phyloP scores from a whole-genome alignment of 768 basidiomycete genomes.

The Mycena vulgaris region DNA sequence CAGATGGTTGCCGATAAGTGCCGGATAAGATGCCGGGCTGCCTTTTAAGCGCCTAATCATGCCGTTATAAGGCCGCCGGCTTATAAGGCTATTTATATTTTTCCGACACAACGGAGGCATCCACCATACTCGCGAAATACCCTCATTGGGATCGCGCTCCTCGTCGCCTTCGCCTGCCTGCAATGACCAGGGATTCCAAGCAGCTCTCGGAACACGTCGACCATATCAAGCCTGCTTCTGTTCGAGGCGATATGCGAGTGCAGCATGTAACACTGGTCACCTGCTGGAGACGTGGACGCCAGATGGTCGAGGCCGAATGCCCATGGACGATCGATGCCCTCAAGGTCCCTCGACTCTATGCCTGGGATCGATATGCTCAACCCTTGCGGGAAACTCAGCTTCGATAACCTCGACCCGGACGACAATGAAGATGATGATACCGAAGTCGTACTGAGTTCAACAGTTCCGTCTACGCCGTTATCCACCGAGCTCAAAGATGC shows the following conservation, averaged over 20 bases:
- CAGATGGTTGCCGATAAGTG: no score
- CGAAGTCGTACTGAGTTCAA: neutral
- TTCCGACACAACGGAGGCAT: constrained; percentile 51
- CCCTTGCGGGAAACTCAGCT: neutral
- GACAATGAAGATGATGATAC: constrained; percentile 6
- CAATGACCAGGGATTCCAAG: constrained; percentile 40
- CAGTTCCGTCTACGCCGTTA: neutral
- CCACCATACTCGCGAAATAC: constrained; percentile 53
- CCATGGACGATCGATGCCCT: constrained; percentile 3
- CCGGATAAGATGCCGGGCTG: no score
- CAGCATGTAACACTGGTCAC: constrained; percentile 45
- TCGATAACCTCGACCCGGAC: neutral
- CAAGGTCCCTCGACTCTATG: neutral
- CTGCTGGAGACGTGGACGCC: constrained; percentile 48
- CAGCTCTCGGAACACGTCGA: constrained; percentile 45
- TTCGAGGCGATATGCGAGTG: constrained; percentile 50
- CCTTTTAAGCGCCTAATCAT: no score
- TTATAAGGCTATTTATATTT: no score
- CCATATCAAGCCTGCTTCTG: constrained; percentile 54
- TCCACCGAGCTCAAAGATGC: constrained; percentile 21
- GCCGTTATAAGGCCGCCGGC: no score
- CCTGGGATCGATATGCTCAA: constrained; percentile 7
- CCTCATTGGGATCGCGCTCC: constrained; percentile 57
- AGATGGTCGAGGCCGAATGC: neutral
- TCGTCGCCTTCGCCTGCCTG: constrained; percentile 50